phyloP scores from a whole-genome alignment of 371 early-diverging fungal species.

The Mortierella sp. region DNA sequence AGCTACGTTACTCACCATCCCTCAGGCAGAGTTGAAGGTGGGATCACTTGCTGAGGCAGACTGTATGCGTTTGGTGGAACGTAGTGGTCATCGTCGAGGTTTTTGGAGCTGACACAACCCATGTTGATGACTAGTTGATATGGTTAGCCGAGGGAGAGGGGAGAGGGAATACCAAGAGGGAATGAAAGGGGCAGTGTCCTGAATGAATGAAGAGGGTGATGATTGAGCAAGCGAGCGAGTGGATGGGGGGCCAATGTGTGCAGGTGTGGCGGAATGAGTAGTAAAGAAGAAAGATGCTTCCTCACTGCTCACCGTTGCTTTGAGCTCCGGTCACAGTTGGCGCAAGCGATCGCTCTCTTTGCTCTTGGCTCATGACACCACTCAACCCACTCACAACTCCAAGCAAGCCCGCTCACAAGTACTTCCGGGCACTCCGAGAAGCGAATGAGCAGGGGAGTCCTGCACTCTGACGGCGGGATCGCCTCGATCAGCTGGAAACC shows the following conservation, averaged over 20 bases:
- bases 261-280: neutral
- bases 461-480: too few relatives aligned
- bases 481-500: too few relatives aligned
- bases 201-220: neutral
- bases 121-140: neutral
- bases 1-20: constrained; percentile 30
- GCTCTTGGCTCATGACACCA: too few relatives aligned
- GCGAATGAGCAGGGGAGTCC: too few relatives aligned
- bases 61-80: constrained; percentile 12
- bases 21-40: constrained; percentile 45
- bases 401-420: too few relatives aligned
- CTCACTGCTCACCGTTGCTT: too few relatives aligned
- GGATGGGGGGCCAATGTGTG: constrained; percentile 12
- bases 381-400: too few relatives aligned
- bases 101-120: neutral
- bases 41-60: constrained; percentile 21
- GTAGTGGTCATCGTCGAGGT: neutral
- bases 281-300: too few relatives aligned
- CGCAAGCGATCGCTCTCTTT: too few relatives aligned
- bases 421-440: too few relatives aligned
- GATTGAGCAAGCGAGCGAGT: constrained; percentile 1
- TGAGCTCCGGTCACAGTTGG: too few relatives aligned
- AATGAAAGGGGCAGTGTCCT: neutral
- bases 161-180: neutral
- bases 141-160: neutral